Evolutionary conservation across 108 stramenopile species (phyloP).

Genomic region (Stephanodiscus triporus): DNA sequence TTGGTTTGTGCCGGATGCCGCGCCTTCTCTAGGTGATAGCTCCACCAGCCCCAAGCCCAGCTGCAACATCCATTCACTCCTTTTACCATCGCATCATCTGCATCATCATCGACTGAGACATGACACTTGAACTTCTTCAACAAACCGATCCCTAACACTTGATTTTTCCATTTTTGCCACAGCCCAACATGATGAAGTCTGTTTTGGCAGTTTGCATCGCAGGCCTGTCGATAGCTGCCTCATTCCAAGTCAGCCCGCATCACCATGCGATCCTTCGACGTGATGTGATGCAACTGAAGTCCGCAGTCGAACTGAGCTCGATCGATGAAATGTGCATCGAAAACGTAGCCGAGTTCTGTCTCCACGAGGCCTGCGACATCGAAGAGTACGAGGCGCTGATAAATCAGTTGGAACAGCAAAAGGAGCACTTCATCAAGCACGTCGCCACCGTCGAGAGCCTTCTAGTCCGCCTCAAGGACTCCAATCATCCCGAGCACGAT

Average conservation of each 20-base stretch:
- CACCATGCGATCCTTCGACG: background rate
- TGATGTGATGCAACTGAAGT: constrained; percentile 7
- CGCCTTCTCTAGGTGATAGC: no score
- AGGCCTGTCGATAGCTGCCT: background rate
- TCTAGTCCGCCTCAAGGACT: constrained; percentile 32
- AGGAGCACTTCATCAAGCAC: constrained; percentile 32
- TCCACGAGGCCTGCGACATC: constrained; percentile 51
- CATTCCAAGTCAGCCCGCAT: constrained; percentile 15
- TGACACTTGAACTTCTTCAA: no score
- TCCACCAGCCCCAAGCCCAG: no score
- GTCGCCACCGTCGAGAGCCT: constrained; percentile 45
- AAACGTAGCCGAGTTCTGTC: constrained; percentile 57
- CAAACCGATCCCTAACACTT: no score
- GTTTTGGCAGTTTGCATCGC: background rate
- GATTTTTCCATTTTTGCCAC: background rate
- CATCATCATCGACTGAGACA: no score
- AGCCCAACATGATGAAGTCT: constrained; percentile 5
- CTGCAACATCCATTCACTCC: no score
- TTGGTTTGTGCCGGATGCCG: no score
- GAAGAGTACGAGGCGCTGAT: constrained; percentile 58
- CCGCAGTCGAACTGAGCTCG: constrained; percentile 33
- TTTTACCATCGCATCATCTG: no score
- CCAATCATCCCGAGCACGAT: constrained; percentile 39
- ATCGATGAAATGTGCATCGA: constrained; percentile 61
- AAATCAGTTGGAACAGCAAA: constrained; percentile 55